Evolutionary conservation across 495 filamentous ascomycete genomes (phyloP), one percentile per base, ranked within the genome.

Genomic region (Xylona heveae): DNA sequence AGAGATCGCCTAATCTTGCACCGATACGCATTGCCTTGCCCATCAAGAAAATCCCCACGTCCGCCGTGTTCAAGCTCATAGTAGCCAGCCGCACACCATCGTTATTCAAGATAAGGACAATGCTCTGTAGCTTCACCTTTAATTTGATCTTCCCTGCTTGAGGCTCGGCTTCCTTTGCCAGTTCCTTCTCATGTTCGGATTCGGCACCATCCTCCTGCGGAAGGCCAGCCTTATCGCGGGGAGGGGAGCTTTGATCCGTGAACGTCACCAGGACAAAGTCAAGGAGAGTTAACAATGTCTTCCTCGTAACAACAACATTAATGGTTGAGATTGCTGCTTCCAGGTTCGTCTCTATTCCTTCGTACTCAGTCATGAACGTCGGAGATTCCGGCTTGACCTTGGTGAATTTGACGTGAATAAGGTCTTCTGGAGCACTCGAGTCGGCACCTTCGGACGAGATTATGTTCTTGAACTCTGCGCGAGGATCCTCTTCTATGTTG

Each of bases 201-300:
- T 55, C 43, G 25, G 51, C 42, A 16, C 48, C 41, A 5, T 54
- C 58, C 19, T 39, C 10, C 23, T 43, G 37, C 5, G 30, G 18
- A n/a, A 13, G 6, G 5, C 14, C 28, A 47, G 46, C 22, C 47
- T 44, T 29, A 43, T 42, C 25, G 51, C 46, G 3, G 46, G 46
- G 17, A 35, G 47, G 41, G 37, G 56, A 51, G 34, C 72, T 66
- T 16, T 72, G 71, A 41, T 73, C 78, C 4, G 88, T 78, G 45
- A 97, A 97, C 0, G 88, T 97, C 32, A 83, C 57, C n/a, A 95
- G 68, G 27, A 92, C 68, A 46, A 95, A 97, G 53, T 97, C 88
- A 34, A 97, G 54, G n/a, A 97, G 60, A 0, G 88, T 95, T 37
- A 97, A 62, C 22, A 97, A 61, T 2, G 90, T 95, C 51, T 76